Evolutionary conservation across 176 grass and related monocot species (phyloP).

Genomic region (Zea luxurians): DNA sequence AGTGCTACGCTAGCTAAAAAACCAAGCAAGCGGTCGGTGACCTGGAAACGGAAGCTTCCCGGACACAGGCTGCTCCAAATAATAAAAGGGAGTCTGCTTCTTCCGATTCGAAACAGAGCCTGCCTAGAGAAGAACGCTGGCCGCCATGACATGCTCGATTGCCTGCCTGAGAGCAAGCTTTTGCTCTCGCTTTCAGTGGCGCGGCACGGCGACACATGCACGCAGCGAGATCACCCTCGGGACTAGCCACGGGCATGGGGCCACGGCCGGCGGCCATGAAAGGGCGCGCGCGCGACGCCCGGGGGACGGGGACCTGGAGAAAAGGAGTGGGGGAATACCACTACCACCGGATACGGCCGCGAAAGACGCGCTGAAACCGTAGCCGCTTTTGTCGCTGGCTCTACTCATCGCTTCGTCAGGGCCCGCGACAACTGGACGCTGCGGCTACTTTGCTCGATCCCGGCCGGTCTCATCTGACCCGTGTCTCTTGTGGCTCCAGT

Average conservation of each 20-base stretch:
- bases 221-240: neutral
- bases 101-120: neutral
- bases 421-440: neutral
- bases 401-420: neutral
- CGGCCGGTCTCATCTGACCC: neutral
- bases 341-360: neutral
- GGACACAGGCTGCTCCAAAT: neutral
- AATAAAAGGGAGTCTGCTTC: neutral
- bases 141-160: neutral
- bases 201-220: neutral
- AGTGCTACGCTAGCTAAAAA: neutral
- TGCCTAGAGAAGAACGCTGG: neutral
- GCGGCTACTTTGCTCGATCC: too few species aligned
- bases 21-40: neutral
- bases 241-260: conserved; percentile 13
- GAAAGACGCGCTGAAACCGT: neutral
- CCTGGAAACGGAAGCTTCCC: neutral
- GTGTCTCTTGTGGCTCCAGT: neutral
- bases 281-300: conserved; percentile 17
- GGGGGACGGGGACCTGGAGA: neutral
- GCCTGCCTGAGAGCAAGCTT: conserved; percentile 6
- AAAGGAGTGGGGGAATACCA: neutral
- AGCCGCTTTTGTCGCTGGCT: neutral
- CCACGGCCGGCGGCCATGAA: neutral
- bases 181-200: conserved; percentile 32